Evolutionary conservation across 2,329 filamentous ascomycete genomes (phyloP), one percentile per base, ranked within the genome.

Genomic region (Metarhizium brunneum): DNA sequence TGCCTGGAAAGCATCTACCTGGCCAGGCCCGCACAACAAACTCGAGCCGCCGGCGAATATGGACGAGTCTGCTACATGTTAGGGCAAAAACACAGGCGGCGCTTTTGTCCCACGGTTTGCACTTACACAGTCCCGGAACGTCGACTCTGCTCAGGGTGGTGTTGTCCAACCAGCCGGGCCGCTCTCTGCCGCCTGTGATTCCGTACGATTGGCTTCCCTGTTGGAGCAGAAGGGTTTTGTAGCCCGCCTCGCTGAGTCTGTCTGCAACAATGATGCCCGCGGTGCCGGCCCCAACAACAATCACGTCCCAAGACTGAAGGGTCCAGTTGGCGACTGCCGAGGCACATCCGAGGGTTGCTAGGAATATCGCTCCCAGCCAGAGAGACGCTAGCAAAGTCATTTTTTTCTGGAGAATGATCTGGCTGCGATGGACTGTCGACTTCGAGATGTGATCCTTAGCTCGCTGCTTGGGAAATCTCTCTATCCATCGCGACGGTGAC

Each of bases 241-340:
- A 74, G 35, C 77, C 77, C 11, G 74, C 73, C 59, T 78, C 76
- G 53, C 76, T 78, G 65, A 81, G 67, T 52, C 75, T 67, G 53
- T 78, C 75, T 35, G 77, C 76, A 38, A 76, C 73, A 35, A 80
- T 76, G 53, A 81, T 78, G 6, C 78, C 78, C 7, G 76, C 76
- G 7, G 78, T 75, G 35, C 78, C 78, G 40, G 76, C 74, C n/a
- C 76, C 76, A 18, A 78, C 69, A 16, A 79, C 65, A 50, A 79
- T 76, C 40, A 58, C 61, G 47, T 64, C 62, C 62, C 62, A 64
- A 35, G 54, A 47, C 25, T 55, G 57, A 14, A 54, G 30, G 1
- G 57, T 43, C 62, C 62, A 63, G 32, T 59, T 48, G 11, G 38
- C 43, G 14, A 51, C 29, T 7, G 43, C 25, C 4, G 54, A 40